Conservation (phyloP, 352 stramenopile genomes). For the Globisporangium nagaii region DNA sequence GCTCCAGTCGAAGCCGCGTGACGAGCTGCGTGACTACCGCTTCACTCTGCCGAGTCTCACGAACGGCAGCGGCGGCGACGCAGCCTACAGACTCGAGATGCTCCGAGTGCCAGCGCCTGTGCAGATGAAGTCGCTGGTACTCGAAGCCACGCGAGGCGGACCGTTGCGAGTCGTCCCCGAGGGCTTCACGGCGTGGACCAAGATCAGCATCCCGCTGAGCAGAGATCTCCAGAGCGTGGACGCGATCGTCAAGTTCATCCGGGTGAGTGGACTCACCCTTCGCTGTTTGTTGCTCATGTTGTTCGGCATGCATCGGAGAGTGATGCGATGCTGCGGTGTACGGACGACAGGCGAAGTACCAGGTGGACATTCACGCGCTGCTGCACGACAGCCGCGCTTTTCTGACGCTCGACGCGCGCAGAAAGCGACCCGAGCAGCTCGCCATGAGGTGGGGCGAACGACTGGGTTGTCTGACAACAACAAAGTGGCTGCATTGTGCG, state of each 20-base stretch:
- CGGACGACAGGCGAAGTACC: constrained; percentile 6
- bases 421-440: neutral
- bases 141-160: constrained; percentile 23
- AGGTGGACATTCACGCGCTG: constrained; percentile 9
- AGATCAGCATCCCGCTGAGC: constrained; percentile 20
- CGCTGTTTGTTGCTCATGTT: neutral
- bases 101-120: neutral
- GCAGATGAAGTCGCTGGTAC: constrained; percentile 16
- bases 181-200: constrained; percentile 27
- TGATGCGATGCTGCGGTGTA: neutral
- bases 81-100: constrained; percentile 1
- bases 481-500: no score
- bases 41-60: constrained; percentile 6
- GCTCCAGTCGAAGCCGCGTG: neutral
- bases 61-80: constrained; percentile 3
- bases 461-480: neutral
- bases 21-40: neutral
- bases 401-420: constrained; percentile 2
- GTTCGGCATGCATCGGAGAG: neutral
- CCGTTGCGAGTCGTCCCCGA: constrained; percentile 24
- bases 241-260: constrained; percentile 22
- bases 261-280: no score
- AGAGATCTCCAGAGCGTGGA: constrained; percentile 16
- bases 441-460: constrained; percentile 6
- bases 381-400: neutral